Evolutionary conservation across 2,329 filamentous ascomycete species (phyloP).

Genomic region (Anthostomella pinea): DNA sequence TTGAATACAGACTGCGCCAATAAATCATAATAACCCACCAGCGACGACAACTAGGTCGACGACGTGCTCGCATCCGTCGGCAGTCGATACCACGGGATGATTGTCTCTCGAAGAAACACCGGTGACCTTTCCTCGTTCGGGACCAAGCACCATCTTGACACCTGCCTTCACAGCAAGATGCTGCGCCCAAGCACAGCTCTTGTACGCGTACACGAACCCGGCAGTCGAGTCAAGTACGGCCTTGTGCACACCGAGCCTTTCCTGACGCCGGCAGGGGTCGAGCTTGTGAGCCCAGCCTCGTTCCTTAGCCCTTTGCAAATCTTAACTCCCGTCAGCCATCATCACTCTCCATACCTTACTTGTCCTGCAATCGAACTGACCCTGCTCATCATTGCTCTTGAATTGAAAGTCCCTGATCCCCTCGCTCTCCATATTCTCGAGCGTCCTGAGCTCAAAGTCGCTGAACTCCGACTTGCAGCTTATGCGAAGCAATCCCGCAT

Average conservation of each 20-base stretch:
- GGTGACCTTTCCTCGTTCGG: slow-evolving; percentile 19
- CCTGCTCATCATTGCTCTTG: slow-evolving; percentile 20
- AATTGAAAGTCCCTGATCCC: slow-evolving; percentile 26
- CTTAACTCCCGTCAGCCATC: slow-evolving; percentile 6
- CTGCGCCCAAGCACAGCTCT: slow-evolving; percentile 25
- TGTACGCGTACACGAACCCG: slow-evolving; percentile 39
- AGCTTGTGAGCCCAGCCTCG: slow-evolving; percentile 24
- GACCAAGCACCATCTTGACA: slow-evolving; percentile 40
- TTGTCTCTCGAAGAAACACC: slow-evolving; percentile 10
- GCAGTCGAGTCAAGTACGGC: slow-evolving; percentile 46
- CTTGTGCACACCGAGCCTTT: slow-evolving; percentile 26
- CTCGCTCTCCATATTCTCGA: slow-evolving; percentile 25
- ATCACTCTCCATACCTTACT: not conserved
- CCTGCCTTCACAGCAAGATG: slow-evolving; percentile 40
- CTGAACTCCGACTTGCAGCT: slow-evolving; percentile 17
- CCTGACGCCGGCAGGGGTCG: slow-evolving; percentile 33
- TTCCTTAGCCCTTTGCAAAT: slow-evolving; percentile 17
- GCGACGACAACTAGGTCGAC: slow-evolving; percentile 35
- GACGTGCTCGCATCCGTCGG: slow-evolving; percentile 16
- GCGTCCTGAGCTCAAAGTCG: slow-evolving; percentile 20
- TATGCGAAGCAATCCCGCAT: slow-evolving; percentile 26
- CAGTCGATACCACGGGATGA: slow-evolving; percentile 15
- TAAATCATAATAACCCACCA: slow-evolving; percentile 8
- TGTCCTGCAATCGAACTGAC: slow-evolving; percentile 12
- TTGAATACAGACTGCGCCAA: no score